phyloP scores from a whole-genome alignment of 2,329 filamentous ascomycete species.

The Coniochaeta ligniaria region DNA sequence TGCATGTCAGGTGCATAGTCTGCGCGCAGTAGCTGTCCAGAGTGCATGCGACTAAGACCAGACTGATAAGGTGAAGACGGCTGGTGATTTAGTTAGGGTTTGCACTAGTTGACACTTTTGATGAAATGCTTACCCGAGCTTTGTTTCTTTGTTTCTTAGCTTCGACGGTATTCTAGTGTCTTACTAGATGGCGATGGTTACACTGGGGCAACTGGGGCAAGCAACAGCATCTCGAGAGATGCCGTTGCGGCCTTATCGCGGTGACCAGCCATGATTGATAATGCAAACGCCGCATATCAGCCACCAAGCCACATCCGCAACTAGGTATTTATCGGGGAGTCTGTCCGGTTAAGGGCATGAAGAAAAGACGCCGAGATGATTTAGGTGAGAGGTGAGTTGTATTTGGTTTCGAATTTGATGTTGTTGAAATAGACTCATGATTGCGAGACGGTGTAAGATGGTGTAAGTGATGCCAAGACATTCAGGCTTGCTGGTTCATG shows the following conservation, averaged over 20 bases:
- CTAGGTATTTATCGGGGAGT: not conserved
- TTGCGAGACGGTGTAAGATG: too few species aligned
- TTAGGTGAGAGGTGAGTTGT: too few species aligned
- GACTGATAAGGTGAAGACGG: not conserved
- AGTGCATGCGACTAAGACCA: not conserved
- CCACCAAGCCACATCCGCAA: not conserved
- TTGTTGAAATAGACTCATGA: not conserved
- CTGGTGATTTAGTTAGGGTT: not conserved
- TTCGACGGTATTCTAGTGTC: not conserved
- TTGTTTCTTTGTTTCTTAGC: not conserved
- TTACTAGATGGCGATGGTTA: not conserved
- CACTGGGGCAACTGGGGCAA: not conserved
- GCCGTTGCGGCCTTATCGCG: not conserved
- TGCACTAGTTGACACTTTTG: not conserved
- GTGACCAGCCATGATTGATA: not conserved
- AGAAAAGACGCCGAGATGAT: too few species aligned
- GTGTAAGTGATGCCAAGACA: not conserved
- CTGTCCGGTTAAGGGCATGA: not conserved
- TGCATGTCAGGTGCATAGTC: not conserved
- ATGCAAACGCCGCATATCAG: not conserved
- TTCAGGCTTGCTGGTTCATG: not conserved
- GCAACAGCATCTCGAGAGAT: not conserved
- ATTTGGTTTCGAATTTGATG: too few species aligned
- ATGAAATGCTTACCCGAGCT: not conserved
- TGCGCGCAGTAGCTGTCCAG: not conserved